Base-by-base conservation (phyloP, 495 filamentous ascomycete species). In the Aspergillus incahuasiensis region DNA sequence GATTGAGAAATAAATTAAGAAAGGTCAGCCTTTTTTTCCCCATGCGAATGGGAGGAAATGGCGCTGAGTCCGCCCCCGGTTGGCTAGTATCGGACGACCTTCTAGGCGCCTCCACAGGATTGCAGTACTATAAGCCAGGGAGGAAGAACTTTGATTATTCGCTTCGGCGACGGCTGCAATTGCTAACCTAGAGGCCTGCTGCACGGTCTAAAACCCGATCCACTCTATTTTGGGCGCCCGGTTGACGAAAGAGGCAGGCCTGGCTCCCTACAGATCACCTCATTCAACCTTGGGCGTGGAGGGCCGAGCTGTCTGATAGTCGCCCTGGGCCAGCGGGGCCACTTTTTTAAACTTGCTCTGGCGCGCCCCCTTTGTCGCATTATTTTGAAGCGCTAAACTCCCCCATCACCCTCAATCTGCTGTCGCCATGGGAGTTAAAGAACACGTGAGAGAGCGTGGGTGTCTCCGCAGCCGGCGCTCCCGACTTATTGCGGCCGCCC, bases 401-500 rank as follows among this genome's bases (percentile, higher is more conserved):
- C 46, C 52, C 42, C 40, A 61, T 58, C 41, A 7, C 30, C 40
- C 40, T 35, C 32, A 42, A 48, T 12, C 39, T 30, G 28, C 46
- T 45, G 44, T 52, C 35, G 56, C 51, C 16, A 67, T 68, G 60
- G 64, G 57, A 41, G 53, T 39, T 21, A 63, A 63, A 57, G 70
- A 73, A 61, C 70, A 73, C 70, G 70, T 70, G 70, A 73, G 68
- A 51, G 61, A 55, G 46, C 61, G 59, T 49, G 63, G 70, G 15
- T 68, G 60, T 56, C 57, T 71, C 48, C 65, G 62, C 54, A 67
- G 63, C 18, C 57, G 56, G 55, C 60, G 65, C 32, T 68, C 68
- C 63, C 65, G 64, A 58, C 52, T 70, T 32, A 40, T 66, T 46
- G 48, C 60, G 43, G 65, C 55, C 16, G 48, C 61, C 25, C 47